Percentiles rank a stretch among this genome's conserved stretches.
Evolutionary conservation across 106 monocot species (phyloP).

Genomic region (Dioscorea zingiberensis): DNA sequence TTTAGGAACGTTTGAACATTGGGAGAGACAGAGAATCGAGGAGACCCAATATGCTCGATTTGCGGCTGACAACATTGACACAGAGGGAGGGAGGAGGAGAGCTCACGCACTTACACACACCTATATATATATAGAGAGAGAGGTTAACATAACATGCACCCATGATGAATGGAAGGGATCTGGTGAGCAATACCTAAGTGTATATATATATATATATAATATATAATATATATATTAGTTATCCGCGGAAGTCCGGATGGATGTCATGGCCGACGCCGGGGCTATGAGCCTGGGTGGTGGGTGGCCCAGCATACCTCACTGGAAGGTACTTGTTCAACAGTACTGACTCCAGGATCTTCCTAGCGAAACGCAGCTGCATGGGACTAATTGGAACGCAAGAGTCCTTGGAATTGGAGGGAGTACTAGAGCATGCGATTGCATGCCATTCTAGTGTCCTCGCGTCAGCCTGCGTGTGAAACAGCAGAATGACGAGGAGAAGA

Average conservation of each 20-base stretch:
- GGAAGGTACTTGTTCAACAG: not conserved
- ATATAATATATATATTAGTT: not conserved
- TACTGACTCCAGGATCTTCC: not conserved
- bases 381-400: not conserved
- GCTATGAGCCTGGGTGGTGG: conserved; percentile 12
- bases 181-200: too few relatives aligned
- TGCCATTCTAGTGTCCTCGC: not conserved
- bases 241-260: not conserved
- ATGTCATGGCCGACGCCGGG: conserved; percentile 9
- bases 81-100: too few relatives aligned
- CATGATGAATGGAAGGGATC: too few relatives aligned
- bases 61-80: too few relatives aligned
- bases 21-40: too few relatives aligned
- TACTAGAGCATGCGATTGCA: not conserved
- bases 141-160: too few relatives aligned
- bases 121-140: too few relatives aligned
- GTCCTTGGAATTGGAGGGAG: not conserved
- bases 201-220: too few relatives aligned
- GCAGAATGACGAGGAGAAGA: not conserved
- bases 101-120: too few relatives aligned
- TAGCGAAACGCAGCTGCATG: not conserved
- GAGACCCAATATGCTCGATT: too few relatives aligned
- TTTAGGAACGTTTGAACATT: too few relatives aligned
- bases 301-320: not conserved
- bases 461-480: not conserved